Conservation (phyloP, 495 filamentous ascomycete genomes). For the Aspergillus taichungensis region DNA sequence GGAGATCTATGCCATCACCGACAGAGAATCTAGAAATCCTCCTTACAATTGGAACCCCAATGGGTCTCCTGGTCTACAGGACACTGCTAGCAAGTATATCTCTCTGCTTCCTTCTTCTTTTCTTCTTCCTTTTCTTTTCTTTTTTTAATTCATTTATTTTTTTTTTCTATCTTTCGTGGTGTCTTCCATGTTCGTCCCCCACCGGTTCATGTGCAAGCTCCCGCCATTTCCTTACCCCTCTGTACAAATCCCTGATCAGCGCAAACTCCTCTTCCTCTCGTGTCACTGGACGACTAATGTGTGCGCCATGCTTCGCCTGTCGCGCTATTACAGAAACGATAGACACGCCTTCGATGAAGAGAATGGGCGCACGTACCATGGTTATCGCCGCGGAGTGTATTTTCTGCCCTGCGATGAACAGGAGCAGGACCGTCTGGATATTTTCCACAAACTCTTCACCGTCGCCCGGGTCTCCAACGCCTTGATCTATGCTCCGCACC, state of each 20-base stretch:
- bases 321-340: constrained; percentile 19
- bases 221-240: too few species aligned
- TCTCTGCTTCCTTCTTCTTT: constrained; percentile 6
- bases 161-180: background rate
- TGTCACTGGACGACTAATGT: constrained; percentile 13
- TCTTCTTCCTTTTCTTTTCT: background rate
- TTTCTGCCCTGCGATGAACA: constrained; percentile 46
- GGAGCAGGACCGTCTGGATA: constrained; percentile 69
- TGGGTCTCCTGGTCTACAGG: constrained; percentile 20
- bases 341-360: constrained; percentile 29
- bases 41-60: constrained; percentile 21
- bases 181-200: background rate
- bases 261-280: too few species aligned
- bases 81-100: constrained; percentile 27
- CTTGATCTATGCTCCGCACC: constrained; percentile 44
- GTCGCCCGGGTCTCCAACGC: constrained; percentile 52
- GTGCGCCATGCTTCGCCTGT: background rate
- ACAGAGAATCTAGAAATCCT: constrained; percentile 24
- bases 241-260: too few species aligned
- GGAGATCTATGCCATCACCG: constrained; percentile 34
- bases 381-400: constrained; percentile 40
- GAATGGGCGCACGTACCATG: constrained; percentile 42
- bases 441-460: constrained; percentile 66
- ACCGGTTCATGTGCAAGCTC: too few species aligned
- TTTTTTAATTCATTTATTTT: background rate